Percentiles rank a stretch among this genome's conserved stretches.
Evolutionary conservation across 768 basidiomycete genomes (phyloP).

Genomic region (Coprinellus micaceus): DNA sequence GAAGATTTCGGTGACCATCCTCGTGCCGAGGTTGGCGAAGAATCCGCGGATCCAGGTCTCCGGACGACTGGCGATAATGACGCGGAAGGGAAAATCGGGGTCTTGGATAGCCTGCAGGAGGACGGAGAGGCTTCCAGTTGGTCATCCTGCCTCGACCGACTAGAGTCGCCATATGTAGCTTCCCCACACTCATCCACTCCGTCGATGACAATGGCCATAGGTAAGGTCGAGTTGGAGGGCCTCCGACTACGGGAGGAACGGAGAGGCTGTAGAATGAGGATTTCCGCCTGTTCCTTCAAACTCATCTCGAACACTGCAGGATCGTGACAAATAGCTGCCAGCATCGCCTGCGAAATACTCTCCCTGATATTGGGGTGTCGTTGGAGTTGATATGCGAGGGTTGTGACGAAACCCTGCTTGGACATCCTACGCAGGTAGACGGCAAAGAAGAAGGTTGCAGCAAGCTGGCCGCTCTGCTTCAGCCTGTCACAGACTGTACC

Average conservation of each 20-base stretch:
- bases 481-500: no score
- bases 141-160: background rate
- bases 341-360: background rate
- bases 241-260: background rate
- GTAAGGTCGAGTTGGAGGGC: background rate
- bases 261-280: background rate
- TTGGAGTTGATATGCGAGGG: background rate
- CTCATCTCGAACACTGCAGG: background rate
- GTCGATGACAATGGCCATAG: constrained; percentile 5
- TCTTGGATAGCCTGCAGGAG: background rate
- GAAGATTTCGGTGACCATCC: background rate
- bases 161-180: background rate
- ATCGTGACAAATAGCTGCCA: background rate
- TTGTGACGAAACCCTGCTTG: background rate
- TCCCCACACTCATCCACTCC: constrained; percentile 6
- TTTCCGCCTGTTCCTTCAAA: background rate
- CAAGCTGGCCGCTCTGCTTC: no score
- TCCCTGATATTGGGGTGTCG: background rate
- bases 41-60: background rate
- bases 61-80: constrained; percentile 1
- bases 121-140: background rate
- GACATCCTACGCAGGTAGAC: no score
- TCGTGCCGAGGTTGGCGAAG: background rate
- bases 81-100: background rate
- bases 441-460: no score